Conservation (phyloP, 768 basidiomycete species). For the Hericium alpestre region DNA sequence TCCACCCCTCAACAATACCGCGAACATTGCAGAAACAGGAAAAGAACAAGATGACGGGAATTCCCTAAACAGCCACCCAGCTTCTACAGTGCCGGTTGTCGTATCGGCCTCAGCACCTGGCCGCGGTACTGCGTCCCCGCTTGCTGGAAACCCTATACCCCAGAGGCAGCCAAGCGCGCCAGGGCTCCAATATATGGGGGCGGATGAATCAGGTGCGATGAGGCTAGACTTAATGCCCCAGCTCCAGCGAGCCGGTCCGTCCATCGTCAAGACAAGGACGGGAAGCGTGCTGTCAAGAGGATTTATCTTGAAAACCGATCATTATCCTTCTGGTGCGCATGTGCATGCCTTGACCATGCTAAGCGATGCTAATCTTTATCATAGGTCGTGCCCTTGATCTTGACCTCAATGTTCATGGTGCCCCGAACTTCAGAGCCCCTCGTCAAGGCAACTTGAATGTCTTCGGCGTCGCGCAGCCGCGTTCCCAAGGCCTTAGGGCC, state of each 20-base stretch:
- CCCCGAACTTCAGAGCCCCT: constrained; percentile 89
- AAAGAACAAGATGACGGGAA: too few species aligned
- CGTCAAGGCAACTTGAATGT: constrained; percentile 75
- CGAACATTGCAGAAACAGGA: too few species aligned
- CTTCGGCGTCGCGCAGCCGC: constrained; percentile 92
- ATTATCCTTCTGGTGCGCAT: constrained; percentile 57
- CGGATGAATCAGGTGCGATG: background rate
- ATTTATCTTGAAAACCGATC: constrained; percentile 91
- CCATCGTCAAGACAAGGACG: constrained; percentile 70
- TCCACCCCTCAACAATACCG: too few species aligned
- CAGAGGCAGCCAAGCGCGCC: constrained; percentile 7
- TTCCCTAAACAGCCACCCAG: background rate
- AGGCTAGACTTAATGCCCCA: constrained; percentile 52
- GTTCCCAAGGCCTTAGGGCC: constrained; percentile 81
- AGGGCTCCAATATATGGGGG: background rate
- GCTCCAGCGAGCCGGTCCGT: constrained; percentile 56
- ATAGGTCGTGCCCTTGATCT: constrained; percentile 81
- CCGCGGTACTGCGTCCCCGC: background rate
- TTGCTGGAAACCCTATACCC: background rate
- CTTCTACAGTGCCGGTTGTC: background rate
- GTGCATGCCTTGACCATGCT: background rate
- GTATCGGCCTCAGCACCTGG: background rate
- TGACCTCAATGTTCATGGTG: constrained; percentile 85
- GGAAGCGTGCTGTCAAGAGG: constrained; percentile 82
- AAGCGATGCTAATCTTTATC: background rate